phyloP scores from a whole-genome alignment of 805 yeast species.

The Hanseniaspora pseudoguilliermondii region DNA sequence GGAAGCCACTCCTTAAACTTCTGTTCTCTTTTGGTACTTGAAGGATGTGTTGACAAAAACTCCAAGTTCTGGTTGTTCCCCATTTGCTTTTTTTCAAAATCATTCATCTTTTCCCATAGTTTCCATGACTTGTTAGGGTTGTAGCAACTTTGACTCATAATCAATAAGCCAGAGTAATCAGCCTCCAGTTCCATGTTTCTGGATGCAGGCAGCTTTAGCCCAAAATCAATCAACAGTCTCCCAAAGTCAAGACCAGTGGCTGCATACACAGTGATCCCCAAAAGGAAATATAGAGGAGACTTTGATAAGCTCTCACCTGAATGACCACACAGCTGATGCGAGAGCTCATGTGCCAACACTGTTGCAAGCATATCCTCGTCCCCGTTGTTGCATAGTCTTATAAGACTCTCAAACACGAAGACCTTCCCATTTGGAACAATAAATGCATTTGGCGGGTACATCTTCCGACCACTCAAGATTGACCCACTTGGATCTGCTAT shows the following conservation, averaged over 20 bases:
- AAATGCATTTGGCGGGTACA: slow-evolving; percentile 86
- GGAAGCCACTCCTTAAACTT: slow-evolving; percentile 62
- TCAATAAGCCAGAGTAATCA: slow-evolving; percentile 82
- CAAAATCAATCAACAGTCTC: slow-evolving; percentile 40
- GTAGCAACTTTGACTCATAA: slow-evolving; percentile 84
- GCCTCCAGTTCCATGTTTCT: slow-evolving; percentile 94
- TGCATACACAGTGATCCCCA: slow-evolving; percentile 43
- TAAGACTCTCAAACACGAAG: slow-evolving; percentile 68
- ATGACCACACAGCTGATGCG: slow-evolving; percentile 90
- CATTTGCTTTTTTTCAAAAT: slow-evolving; percentile 29
- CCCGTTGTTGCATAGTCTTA: slow-evolving; percentile 49
- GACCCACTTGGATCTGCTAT: slow-evolving; percentile 42
- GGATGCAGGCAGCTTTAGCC: slow-evolving; percentile 69
- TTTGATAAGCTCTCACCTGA: slow-evolving; percentile 69
- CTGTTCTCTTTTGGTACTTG: slow-evolving; percentile 54
- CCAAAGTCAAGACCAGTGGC: slow-evolving; percentile 51
- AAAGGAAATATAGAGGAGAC: slow-evolving; percentile 53
- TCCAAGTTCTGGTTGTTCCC: slow-evolving; percentile 34
- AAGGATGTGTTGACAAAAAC: slow-evolving; percentile 81
- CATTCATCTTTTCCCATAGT: slow-evolving; percentile 75
- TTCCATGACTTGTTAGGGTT: slow-evolving; percentile 59
- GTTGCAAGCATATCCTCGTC: slow-evolving; percentile 93
- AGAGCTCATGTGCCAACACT: slow-evolving; percentile 81
- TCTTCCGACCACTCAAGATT: background rate
- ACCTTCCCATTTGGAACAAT: slow-evolving; percentile 94